phyloP scores from a whole-genome alignment of 352 stramenopile genomes.

The Saprolegnia diclina region DNA sequence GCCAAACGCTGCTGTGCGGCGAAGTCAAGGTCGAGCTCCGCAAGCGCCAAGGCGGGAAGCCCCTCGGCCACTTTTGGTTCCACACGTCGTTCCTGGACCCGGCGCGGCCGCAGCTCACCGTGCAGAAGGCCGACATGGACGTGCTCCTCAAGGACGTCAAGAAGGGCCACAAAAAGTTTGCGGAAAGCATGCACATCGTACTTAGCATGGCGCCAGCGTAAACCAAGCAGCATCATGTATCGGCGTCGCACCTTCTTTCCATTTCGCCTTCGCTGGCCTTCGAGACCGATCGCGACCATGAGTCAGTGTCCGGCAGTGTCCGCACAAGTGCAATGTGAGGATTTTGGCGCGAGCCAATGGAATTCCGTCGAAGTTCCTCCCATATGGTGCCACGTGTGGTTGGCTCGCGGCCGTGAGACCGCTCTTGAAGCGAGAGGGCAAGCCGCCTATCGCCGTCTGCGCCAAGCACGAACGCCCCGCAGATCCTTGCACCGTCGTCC shows the following conservation, averaged over 20 bases:
- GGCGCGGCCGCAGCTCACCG: slow-evolving; percentile 33
- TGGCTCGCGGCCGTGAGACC: neutral
- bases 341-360: neutral
- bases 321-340: too few species aligned
- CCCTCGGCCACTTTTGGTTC: slow-evolving; percentile 69
- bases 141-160: slow-evolving; percentile 65
- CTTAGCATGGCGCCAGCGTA: slow-evolving; percentile 43
- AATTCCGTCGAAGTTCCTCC: neutral
- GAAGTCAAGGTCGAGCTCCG: slow-evolving; percentile 53
- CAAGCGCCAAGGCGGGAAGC: slow-evolving; percentile 34
- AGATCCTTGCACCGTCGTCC: too few species aligned
- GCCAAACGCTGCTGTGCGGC: slow-evolving; percentile 47
- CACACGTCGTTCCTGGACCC: slow-evolving; percentile 57
- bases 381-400: neutral
- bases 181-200: slow-evolving; percentile 43
- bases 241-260: too few species aligned
- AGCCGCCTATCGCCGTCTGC: neutral
- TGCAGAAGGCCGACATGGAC: slow-evolving; percentile 64
- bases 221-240: too few species aligned
- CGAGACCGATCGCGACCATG: neutral
- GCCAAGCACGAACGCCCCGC: too few species aligned
- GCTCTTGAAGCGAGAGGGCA: neutral
- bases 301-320: too few species aligned
- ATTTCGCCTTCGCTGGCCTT: neutral
- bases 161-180: slow-evolving; percentile 56